Base-by-base conservation (phyloP, 164 flowering plant genomes). In the Aristolochia fimbriata region DNA sequence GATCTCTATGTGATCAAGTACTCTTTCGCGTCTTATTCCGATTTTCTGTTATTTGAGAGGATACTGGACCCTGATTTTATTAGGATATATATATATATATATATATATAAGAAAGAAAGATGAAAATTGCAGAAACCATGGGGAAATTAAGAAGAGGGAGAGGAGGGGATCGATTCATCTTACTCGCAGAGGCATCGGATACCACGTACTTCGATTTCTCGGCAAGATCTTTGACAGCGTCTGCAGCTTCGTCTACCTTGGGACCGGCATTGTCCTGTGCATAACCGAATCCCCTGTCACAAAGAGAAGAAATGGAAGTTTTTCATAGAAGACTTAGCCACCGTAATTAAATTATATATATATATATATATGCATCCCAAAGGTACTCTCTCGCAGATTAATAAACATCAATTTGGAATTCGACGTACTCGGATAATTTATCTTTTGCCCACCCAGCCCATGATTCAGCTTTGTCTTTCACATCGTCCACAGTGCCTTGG, bases 371-470 rank as follows among this genome's bases (percentile, higher is more conserved):
- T 2, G 30, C 30, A 27, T 27, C 3, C 30, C 5, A 2, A 5
- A 5, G 30, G 17, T 16, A 48, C 15, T 48, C 17, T 12, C 16
- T 47, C 49, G 49, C 8, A 10, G 0, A 48, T 7, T 22, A n/a
- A 15, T n/a, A 50, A 19, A 17, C 9, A n/a, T 5, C 21, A 48
- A 48, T 23, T n/a, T 7, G 22, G 22, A n/a, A 15, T 22, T 0
- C 3, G 12, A 9, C 21, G 14, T 27, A 56, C 59, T 31, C 45
- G 5, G 47, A 31, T 47, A 33, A 17, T 47, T 56, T 56, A 17
- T 56, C 45, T 56, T 47, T 0, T 30, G 59, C 59, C 59, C 59
- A 56, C 17, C 17, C 13, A 4, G 59, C 31, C 59, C 59, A 30
- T 56, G 59, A 15, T 33, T 56, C 45, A 12, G 47, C 19, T 16